Evolutionary conservation across 257 asterid genomes (phyloP).

Genomic region (Ilex aquifolium): DNA sequence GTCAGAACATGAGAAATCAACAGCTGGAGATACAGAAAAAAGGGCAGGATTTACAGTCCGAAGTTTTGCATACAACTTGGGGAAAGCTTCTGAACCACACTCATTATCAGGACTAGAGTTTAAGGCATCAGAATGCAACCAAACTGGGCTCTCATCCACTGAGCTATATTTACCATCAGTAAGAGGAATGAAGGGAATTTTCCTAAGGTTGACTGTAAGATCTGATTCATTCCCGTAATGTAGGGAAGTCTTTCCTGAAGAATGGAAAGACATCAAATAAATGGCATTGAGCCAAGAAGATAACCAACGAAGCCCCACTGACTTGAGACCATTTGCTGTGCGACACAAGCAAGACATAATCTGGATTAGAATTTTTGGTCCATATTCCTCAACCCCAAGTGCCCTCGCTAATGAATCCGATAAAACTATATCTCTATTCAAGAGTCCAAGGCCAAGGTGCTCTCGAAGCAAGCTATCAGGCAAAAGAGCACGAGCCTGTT

Average conservation of each 20-base stretch:
- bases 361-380: slow-evolving; percentile 56
- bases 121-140: slow-evolving; percentile 61
- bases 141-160: slow-evolving; percentile 59
- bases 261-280: slow-evolving; percentile 45
- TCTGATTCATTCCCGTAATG: slow-evolving; percentile 41
- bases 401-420: slow-evolving; percentile 83
- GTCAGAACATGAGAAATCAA: slow-evolving; percentile 37
- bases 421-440: slow-evolving; percentile 67
- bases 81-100: slow-evolving; percentile 48
- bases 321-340: slow-evolving; percentile 47
- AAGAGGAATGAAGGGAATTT: slow-evolving; percentile 77
- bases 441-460: slow-evolving; percentile 86
- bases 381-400: slow-evolving; percentile 85
- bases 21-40: slow-evolving; percentile 51
- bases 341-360: slow-evolving; percentile 56
- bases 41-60: slow-evolving; percentile 68
- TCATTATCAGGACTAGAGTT: slow-evolving; percentile 44
- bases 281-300: slow-evolving; percentile 63
- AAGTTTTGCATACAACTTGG: slow-evolving; percentile 58
- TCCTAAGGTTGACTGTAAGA: slow-evolving; percentile 45
- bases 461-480: slow-evolving; percentile 63
- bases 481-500: slow-evolving; percentile 56
- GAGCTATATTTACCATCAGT: slow-evolving; percentile 70
- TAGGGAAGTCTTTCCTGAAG: slow-evolving; percentile 25
- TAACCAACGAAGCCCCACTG: slow-evolving; percentile 79